A percentile compares a stretch with the other conserved stretches of the same genome.
These are phyloP conservation scores for Brassica nigra DNA, from an alignment of 345 rosid genomes.

Conservation along the genomic window DNA sequence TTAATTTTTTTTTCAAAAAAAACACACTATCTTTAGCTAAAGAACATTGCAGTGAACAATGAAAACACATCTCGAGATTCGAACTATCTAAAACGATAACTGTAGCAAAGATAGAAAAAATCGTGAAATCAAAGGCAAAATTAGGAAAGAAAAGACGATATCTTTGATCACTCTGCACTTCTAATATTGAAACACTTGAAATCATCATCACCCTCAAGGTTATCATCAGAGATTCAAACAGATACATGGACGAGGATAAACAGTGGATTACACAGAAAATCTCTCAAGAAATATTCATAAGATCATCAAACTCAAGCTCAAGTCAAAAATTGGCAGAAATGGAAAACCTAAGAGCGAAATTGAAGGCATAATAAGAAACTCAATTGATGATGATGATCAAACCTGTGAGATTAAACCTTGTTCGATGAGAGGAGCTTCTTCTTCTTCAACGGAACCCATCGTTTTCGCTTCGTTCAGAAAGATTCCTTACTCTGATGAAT, in stretches of 20 bases:
- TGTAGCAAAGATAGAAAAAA: too few species aligned
- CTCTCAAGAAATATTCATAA: background rate
- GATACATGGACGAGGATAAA: background rate
- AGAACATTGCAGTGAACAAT: background rate
- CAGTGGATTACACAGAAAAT: slow-evolving; percentile 2
- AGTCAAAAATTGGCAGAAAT: slow-evolving; percentile 1
- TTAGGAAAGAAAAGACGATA: background rate
- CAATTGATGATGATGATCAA: background rate
- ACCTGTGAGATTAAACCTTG: slow-evolving; percentile 53
- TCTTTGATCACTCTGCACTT: background rate
- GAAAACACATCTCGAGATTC: background rate
- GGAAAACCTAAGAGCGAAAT: background rate
- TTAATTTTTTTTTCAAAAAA: too few species aligned
- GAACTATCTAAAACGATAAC: background rate
- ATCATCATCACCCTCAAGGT: too few species aligned
- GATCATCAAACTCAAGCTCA: background rate
- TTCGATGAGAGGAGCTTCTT: slow-evolving; percentile 57
- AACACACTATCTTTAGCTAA: background rate
- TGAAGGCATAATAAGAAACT: background rate
- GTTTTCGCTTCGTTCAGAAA: background rate
- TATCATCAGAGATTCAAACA: slow-evolving; percentile 1
- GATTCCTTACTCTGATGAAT: slow-evolving; percentile 23
- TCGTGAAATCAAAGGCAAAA: too few species aligned
- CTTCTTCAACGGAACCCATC: slow-evolving; percentile 66
- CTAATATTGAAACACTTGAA: background rate